Conservation (phyloP, 331 rosid genomes). For the Malus hybrid region DNA sequence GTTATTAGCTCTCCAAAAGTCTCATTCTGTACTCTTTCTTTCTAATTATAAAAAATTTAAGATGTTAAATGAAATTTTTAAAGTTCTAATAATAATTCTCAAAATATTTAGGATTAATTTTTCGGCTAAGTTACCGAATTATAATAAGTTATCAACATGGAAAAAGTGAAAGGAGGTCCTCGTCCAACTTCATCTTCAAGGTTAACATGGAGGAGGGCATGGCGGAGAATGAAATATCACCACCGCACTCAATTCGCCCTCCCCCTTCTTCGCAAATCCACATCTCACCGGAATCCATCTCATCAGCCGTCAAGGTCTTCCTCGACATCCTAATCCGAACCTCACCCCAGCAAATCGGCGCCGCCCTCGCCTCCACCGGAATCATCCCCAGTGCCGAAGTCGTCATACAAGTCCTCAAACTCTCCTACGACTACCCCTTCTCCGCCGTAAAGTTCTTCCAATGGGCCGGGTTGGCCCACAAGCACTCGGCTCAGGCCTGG, state of each 20-base stretch:
- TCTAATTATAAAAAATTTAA: too few species aligned
- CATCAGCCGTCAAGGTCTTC: conserved; percentile 32
- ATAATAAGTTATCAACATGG: neutral
- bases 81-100: too few species aligned
- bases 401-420: conserved; percentile 40
- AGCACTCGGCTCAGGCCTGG: conserved; percentile 51
- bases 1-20: too few species aligned
- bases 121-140: too few species aligned
- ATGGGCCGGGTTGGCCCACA: conserved; percentile 45
- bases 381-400: conserved; percentile 35
- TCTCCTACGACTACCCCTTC: conserved; percentile 46
- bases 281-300: conserved; percentile 21
- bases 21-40: too few species aligned
- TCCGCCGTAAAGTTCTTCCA: conserved; percentile 71
- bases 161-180: too few species aligned
- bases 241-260: conserved; percentile 6
- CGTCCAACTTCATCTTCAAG: neutral
- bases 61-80: too few species aligned
- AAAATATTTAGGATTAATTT: too few species aligned
- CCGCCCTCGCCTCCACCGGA: conserved; percentile 39
- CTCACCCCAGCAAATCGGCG: conserved; percentile 42
- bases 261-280: conserved; percentile 1
- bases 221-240: neutral
- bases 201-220: neutral
- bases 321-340: conserved; percentile 44